phyloP scores from a whole-genome alignment of 2,329 filamentous ascomycete species.

The Phyllosticta paracitricarpa region DNA sequence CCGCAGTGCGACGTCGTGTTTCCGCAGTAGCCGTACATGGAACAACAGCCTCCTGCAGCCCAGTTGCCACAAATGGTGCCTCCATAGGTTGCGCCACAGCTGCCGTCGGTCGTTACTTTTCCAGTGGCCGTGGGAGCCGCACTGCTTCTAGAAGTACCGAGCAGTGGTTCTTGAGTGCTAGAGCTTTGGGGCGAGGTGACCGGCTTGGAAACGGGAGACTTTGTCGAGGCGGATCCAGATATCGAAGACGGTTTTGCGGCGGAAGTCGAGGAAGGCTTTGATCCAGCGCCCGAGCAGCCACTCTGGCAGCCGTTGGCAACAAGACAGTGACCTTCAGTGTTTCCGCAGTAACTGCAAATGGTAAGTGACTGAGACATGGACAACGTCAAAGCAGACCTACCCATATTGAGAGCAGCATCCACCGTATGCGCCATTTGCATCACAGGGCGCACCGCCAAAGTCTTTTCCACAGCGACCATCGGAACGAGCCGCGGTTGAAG shows the following conservation, averaged over 20 bases:
- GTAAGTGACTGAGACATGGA: constrained; percentile 4
- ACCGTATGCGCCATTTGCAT: constrained; percentile 14
- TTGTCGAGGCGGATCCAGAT: constrained; percentile 14
- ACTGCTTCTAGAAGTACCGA: constrained; percentile 19
- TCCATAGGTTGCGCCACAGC: constrained; percentile 41
- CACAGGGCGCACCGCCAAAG: constrained; percentile 19
- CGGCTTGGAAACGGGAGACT: constrained; percentile 23
- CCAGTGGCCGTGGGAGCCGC: constrained; percentile 14
- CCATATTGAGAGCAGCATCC: constrained; percentile 18
- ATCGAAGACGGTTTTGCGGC: not conserved
- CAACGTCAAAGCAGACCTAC: constrained; percentile 11
- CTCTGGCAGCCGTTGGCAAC: constrained; percentile 30
- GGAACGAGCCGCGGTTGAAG: constrained; percentile 11
- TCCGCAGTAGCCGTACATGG: constrained; percentile 48
- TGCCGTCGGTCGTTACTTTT: constrained; percentile 40
- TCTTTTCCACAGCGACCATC: constrained; percentile 22
- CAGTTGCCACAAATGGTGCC: constrained; percentile 44
- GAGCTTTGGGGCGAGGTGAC: not conserved
- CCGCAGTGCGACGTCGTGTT: constrained; percentile 43
- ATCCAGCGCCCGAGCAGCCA: constrained; percentile 23
- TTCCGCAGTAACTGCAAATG: constrained; percentile 25
- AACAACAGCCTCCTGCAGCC: constrained; percentile 45
- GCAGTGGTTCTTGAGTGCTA: constrained; percentile 21
- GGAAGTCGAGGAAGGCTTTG: no score
- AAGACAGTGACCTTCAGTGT: constrained; percentile 28